Conservation (phyloP, 306 rosid species). For the Sechiopsis laciniata region DNA sequence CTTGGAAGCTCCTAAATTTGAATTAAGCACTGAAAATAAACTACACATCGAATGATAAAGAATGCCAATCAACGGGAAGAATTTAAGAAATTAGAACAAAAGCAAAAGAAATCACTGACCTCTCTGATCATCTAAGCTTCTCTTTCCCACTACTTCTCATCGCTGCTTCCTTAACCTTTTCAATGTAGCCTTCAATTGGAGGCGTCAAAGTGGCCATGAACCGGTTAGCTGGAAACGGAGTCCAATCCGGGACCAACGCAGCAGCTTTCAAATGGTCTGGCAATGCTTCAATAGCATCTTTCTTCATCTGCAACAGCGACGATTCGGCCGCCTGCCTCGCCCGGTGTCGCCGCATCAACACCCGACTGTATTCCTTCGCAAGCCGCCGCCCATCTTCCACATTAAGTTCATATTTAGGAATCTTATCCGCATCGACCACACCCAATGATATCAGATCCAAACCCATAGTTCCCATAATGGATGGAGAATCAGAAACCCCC, state of each 20-base stretch:
- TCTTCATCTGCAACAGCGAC: conserved; percentile 50
- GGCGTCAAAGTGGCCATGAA: conserved; percentile 90
- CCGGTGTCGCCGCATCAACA: conserved; percentile 70
- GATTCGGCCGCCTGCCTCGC: conserved; percentile 79
- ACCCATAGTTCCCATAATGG: conserved; percentile 61
- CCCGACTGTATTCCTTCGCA: conserved; percentile 90
- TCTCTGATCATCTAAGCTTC: conserved; percentile 61
- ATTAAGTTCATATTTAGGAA: conserved; percentile 60
- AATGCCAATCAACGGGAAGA: background rate
- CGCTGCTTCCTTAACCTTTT: conserved; percentile 76
- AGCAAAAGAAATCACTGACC: conserved; percentile 21
- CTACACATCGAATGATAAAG: background rate
- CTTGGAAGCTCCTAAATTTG: background rate
- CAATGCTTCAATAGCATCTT: conserved; percentile 79
- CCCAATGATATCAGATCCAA: conserved; percentile 65
- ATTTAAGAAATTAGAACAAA: background rate
- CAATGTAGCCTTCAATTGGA: conserved; percentile 62
- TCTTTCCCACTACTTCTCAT: conserved; percentile 54
- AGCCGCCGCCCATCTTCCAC: conserved; percentile 72
- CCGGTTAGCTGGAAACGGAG: conserved; percentile 58
- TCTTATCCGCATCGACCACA: conserved; percentile 67
- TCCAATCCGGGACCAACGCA: conserved; percentile 75
- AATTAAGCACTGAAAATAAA: background rate
- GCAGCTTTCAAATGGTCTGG: conserved; percentile 63
- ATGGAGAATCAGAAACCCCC: conserved; percentile 49